phyloP scores from a whole-genome alignment of 352 stramenopile species.

The Halophytophthora batemanensis region DNA sequence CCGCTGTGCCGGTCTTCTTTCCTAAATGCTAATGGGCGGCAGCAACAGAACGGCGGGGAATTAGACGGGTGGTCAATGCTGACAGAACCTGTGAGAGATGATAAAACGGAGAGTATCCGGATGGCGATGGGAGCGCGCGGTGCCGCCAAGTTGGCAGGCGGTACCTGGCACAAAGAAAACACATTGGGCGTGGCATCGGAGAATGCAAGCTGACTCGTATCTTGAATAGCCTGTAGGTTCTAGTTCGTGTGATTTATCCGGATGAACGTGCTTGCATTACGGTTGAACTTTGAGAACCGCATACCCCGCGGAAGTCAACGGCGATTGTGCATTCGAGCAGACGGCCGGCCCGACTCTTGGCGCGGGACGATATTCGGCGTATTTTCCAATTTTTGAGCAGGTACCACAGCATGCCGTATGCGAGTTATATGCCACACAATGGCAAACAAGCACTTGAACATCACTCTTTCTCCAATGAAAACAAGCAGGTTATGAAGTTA shows the following conservation, averaged over 20 bases:
- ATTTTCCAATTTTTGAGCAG: too few species aligned
- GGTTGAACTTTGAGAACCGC: background rate
- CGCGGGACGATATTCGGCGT: background rate
- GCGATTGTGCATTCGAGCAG: background rate
- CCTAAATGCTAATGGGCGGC: conserved; percentile 2
- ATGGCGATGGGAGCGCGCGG: background rate
- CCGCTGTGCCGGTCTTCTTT: background rate
- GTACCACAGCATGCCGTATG: too few species aligned
- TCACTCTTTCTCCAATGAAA: too few species aligned
- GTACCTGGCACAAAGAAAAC: too few species aligned
- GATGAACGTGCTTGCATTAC: background rate
- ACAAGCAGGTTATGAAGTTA: too few species aligned
- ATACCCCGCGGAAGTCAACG: background rate
- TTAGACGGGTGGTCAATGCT: background rate
- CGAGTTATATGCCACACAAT: too few species aligned
- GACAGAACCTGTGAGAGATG: background rate
- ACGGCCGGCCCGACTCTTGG: background rate
- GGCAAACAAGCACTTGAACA: too few species aligned
- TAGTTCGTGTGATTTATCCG: background rate
- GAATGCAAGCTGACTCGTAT: too few species aligned
- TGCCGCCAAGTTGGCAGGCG: background rate
- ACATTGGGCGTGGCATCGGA: too few species aligned
- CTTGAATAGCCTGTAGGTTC: background rate
- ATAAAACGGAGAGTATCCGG: background rate
- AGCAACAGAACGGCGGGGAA: conserved; percentile 1